Evolutionary conservation across 306 rosid species (phyloP).

Genomic region (Corylus avellana): DNA sequence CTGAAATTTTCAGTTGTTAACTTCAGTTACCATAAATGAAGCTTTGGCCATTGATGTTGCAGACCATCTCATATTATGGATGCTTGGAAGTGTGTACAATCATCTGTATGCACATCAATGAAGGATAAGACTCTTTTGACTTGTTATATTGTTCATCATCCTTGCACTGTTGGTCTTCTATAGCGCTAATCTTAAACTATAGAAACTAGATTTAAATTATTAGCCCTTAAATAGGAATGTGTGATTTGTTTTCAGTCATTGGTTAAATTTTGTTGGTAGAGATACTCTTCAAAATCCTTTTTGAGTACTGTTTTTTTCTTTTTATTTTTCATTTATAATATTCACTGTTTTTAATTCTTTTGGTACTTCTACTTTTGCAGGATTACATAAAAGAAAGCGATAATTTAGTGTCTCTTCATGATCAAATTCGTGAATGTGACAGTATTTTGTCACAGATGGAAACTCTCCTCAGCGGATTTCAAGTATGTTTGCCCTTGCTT

Average conservation of each 20-base stretch:
- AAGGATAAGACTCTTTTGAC: not conserved
- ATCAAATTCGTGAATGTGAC: conserved; percentile 96
- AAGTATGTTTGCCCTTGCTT: conserved; percentile 52
- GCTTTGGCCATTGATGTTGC: not conserved
- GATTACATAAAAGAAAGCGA: conserved; percentile 93
- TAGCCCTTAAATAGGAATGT: not conserved
- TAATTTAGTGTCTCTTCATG: conserved; percentile 93
- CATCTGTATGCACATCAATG: not conserved
- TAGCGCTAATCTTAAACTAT: not conserved
- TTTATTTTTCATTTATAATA: not conserved
- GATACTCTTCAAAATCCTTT: not conserved
- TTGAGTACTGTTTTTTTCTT: not conserved
- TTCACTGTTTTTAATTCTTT: conserved; percentile 7
- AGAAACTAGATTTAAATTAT: not conserved
- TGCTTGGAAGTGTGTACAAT: not conserved
- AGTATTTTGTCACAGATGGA: conserved; percentile 96
- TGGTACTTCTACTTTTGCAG: conserved; percentile 43
- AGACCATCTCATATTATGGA: not conserved
- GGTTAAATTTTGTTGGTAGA: not conserved
- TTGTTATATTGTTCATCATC: not conserved
- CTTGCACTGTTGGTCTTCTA: not conserved
- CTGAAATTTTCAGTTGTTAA: not conserved
- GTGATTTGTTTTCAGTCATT: not conserved
- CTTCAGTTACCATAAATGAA: not conserved
- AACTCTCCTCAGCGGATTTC: conserved; percentile 94